Evolutionary conservation across 1,139 yeast genomes (phyloP).

Genomic region (Wickerhamiella pararugosa): DNA sequence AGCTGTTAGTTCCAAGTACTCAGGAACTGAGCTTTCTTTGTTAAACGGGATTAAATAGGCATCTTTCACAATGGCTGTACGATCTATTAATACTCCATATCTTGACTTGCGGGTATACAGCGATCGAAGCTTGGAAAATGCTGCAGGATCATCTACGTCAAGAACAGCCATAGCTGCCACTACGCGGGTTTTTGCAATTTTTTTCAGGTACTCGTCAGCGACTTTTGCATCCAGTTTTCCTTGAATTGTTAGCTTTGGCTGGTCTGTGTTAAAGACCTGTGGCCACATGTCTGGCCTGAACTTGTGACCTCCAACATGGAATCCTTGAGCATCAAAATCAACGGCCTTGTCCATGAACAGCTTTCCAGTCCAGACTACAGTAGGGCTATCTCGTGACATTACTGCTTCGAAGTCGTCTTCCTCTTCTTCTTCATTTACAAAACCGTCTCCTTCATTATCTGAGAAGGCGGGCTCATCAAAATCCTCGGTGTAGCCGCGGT

Average conservation of each 20-base stretch:
- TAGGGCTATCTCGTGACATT: conserved; percentile 1
- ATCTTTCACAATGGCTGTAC: conserved; percentile 42
- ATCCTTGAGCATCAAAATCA: conserved; percentile 32
- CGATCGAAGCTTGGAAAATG: conserved; percentile 28
- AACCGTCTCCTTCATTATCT: conserved; percentile 4
- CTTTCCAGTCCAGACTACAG: conserved; percentile 39
- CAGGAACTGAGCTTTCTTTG: background rate
- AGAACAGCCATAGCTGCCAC: conserved; percentile 31
- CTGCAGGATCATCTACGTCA: conserved; percentile 14
- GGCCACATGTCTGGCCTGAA: conserved; percentile 18
- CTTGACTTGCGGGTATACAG: conserved; percentile 37
- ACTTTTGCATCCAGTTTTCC: conserved; percentile 43
- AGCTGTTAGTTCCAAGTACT: background rate
- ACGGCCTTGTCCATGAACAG: conserved; percentile 43
- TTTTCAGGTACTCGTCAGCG: conserved; percentile 44
- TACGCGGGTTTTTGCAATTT: conserved; percentile 35
- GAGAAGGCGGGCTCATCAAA: background rate
- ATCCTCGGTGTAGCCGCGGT: background rate
- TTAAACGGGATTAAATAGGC: conserved; percentile 41
- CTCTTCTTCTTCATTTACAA: conserved; percentile 11
- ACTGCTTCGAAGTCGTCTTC: conserved; percentile 23
- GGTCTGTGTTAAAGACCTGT: conserved; percentile 23
- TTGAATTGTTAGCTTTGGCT: conserved; percentile 33
- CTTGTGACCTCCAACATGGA: conserved; percentile 27
- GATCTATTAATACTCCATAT: conserved; percentile 46